Evolutionary conservation across 768 basidiomycete genomes (phyloP).

Genomic region (Agaricus sinodeliciosus): DNA sequence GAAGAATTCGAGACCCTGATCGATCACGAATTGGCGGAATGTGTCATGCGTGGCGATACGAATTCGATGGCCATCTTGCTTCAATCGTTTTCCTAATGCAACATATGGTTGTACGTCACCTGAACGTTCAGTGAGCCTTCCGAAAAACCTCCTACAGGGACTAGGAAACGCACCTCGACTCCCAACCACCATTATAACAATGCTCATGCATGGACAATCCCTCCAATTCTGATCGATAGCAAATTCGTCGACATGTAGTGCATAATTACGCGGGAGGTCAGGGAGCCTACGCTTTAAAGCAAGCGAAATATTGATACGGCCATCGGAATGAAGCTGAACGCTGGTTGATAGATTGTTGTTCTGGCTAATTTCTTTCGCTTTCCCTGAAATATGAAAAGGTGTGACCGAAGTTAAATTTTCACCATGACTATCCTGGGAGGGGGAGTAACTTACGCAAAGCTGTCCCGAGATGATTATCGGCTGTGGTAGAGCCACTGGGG

Average conservation of each 20-base stretch:
- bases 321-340: conserved; percentile 36
- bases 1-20: conserved; percentile 50
- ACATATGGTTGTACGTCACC: conserved; percentile 66
- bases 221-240: conserved; percentile 24
- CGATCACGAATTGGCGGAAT: conserved; percentile 47
- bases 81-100: conserved; percentile 44
- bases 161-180: conserved; percentile 39
- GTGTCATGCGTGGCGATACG: conserved; percentile 58
- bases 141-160: neutral
- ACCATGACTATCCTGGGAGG: neutral
- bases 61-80: conserved; percentile 48
- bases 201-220: conserved; percentile 36
- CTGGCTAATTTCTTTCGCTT: conserved; percentile 28
- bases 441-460: neutral
- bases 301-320: conserved; percentile 39
- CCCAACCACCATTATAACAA: conserved; percentile 65
- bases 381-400: conserved; percentile 20
- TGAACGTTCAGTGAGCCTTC: conserved; percentile 13
- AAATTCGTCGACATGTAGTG: conserved; percentile 41
- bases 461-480: neutral
- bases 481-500: too few species aligned
- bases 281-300: conserved; percentile 44
- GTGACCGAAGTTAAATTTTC: neutral
- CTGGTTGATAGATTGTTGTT: conserved; percentile 37
- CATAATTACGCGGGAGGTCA: conserved; percentile 42